A percentile compares a stretch with the other conserved stretches of the same genome.
phyloP scores from a whole-genome alignment of 2,329 filamentous ascomycete species.

The Neoascochyta sp. region DNA sequence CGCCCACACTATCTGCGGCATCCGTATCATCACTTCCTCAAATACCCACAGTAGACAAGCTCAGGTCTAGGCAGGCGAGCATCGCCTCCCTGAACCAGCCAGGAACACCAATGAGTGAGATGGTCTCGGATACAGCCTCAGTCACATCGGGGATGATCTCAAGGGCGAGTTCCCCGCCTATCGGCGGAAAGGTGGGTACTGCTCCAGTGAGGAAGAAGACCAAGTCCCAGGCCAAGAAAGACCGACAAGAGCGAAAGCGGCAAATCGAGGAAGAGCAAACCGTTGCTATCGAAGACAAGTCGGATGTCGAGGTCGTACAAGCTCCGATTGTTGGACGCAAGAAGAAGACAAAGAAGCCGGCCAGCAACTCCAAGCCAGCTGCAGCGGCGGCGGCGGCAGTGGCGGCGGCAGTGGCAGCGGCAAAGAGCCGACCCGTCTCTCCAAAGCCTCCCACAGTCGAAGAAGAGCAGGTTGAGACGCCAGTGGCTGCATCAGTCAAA shows the following conservation, averaged over 20 bases:
- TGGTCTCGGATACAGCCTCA: conserved; percentile 72
- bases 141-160: conserved; percentile 70
- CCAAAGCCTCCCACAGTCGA: conserved; percentile 28
- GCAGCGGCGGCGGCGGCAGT: conserved; percentile 12
- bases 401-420: conserved; percentile 10
- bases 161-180: conserved; percentile 64
- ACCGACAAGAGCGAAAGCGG: conserved; percentile 59
- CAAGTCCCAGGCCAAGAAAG: conserved; percentile 75
- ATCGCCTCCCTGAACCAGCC: conserved; percentile 60
- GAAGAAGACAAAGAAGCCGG: conserved; percentile 75
- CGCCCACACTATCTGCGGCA: conserved; percentile 40
- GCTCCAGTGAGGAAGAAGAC: conserved; percentile 67
- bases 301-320: conserved; percentile 51
- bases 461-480: conserved; percentile 22
- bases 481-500: conserved; percentile 15
- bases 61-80: conserved; percentile 51
- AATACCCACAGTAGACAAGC: conserved; percentile 37
- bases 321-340: conserved; percentile 75
- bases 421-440: conserved; percentile 29
- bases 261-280: conserved; percentile 60
- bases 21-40: conserved; percentile 31
- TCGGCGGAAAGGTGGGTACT: conserved; percentile 62
- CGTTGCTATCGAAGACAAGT: conserved; percentile 40
- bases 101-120: conserved; percentile 70
- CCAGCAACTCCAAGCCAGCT: conserved; percentile 24